These are phyloP conservation scores for Maudiozyma turicensis DNA, from an alignment of 805 yeast species.

Conservation along the genomic window DNA sequence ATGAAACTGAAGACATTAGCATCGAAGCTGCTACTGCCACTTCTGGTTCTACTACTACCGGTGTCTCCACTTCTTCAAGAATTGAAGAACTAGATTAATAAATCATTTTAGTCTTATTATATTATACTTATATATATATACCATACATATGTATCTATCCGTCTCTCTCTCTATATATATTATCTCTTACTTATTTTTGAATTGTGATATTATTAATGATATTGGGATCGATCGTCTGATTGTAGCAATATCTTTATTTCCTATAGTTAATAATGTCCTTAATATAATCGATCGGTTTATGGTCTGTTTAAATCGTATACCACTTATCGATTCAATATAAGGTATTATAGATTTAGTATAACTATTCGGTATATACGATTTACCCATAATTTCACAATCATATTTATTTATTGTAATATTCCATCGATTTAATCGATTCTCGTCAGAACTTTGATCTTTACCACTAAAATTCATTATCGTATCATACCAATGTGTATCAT, in stretches of 20 bases:
- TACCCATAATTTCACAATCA: constrained; percentile 17
- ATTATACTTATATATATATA: not conserved
- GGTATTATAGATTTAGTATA: not conserved
- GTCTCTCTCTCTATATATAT: not conserved
- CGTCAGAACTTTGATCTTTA: not conserved
- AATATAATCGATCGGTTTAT: not conserved
- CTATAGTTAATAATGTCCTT: not conserved
- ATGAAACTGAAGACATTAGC: not conserved
- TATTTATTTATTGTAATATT: constrained; percentile 20
- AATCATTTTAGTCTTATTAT: not conserved
- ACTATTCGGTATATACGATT: not conserved
- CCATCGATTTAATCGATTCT: constrained; percentile 1
- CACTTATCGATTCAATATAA: not conserved
- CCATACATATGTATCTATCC: not conserved
- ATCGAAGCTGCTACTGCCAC: not conserved
- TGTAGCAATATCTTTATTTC: not conserved
- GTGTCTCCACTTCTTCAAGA: not conserved
- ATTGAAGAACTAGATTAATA: not conserved
- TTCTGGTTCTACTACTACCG: not conserved
- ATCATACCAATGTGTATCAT: constrained; percentile 15
- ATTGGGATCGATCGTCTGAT: not conserved
- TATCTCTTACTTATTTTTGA: not conserved
- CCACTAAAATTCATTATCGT: constrained; percentile 15
- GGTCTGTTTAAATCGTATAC: not conserved
- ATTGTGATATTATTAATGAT: not conserved